Base-by-base conservation (phyloP, 140 eudicot species). In the Eryngium alpinum region DNA sequence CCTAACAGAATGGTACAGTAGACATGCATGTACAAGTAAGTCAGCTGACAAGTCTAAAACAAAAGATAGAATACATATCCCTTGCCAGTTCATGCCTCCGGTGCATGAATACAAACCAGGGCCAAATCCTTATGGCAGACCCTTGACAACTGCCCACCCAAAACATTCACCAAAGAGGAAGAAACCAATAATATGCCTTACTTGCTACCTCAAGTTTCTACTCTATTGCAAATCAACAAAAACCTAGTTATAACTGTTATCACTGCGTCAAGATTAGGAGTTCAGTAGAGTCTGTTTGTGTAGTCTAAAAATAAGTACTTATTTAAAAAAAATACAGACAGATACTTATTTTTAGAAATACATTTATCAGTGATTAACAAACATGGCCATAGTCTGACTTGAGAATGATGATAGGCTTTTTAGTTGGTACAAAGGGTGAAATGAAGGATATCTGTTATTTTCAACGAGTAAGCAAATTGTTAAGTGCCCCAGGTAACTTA, bases 121-220 rank as follows among this genome's bases (percentile, higher is more conserved):
- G 80, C 80, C 80, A 76, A n/a, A 76, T 43, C 66, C 52, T 76
- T 76, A 76, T 76, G 80, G 51, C 80, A 76, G 46, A 76, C 80
- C 80, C 66, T 32, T 76, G 25, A 52, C 80, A 76, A 76, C 80
- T 76, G 80, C 27, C 80, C n/a, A 50, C 80, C 67, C 67, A 18
- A 24, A 27, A n/a, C 66, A 76, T 52, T 50, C 34, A 31, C 34
- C 66, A 52, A 29, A 29, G 28, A 27, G 14, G 3, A 76, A 9
- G 66, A 51, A 76, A 75, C 50, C 6, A 28, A 46, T 25, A 70
- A 5, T 70, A 70, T 70, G 25, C 75, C 31, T 7, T 18, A 38
- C 46, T 38, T 38, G 46, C 46, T 38, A 38, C 34, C 27, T 49
- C 60, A 2, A 44, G 78, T 73, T 73, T 73, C 78, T 73, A 73